Conservation (phyloP, 768 basidiomycete genomes). For the Ephemerocybe angulata region DNA sequence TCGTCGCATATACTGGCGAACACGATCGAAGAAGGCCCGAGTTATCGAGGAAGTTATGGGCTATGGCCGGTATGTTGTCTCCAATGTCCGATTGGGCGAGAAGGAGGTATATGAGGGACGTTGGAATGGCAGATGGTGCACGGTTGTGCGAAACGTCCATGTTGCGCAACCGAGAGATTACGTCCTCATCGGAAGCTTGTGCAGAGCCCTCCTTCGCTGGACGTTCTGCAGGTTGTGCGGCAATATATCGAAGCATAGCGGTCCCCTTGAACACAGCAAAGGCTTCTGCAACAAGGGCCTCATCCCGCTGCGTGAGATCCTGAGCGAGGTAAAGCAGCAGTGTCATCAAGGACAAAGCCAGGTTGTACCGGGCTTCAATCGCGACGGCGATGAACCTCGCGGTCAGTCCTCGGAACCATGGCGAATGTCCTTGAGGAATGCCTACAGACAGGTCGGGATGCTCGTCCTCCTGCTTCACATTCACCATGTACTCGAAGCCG, state of each 20-base stretch:
- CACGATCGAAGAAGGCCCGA: conserved; percentile 65
- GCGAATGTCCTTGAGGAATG: conserved; percentile 51
- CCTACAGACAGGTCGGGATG: conserved; percentile 47
- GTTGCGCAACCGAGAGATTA: conserved; percentile 62
- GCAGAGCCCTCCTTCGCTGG: conserved; percentile 13
- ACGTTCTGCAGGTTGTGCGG: conserved; percentile 51
- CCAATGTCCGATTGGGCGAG: conserved; percentile 48
- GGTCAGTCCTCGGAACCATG: conserved; percentile 60
- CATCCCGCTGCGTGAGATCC: conserved; percentile 60
- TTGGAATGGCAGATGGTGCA: conserved; percentile 40
- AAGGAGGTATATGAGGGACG: conserved; percentile 63
- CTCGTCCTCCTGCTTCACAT: conserved; percentile 74
- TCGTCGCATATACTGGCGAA: conserved; percentile 63
- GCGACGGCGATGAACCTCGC: conserved; percentile 61
- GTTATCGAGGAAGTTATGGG: conserved; percentile 67
- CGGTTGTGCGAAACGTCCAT: conserved; percentile 62
- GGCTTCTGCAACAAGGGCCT: conserved; percentile 62
- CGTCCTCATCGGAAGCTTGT: conserved; percentile 49
- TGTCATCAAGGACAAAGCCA: conserved; percentile 61
- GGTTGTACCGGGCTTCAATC: conserved; percentile 71
- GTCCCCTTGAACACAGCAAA: conserved; percentile 79
- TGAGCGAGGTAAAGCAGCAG: conserved; percentile 71
- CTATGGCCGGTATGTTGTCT: conserved; percentile 48
- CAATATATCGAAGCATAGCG: conserved; percentile 62
- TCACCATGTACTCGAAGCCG: conserved; percentile 66